Evolutionary conservation across 495 filamentous ascomycete genomes (phyloP), one percentile per base, ranked within the genome.

Genomic region (Lasiosphaeriaceae sp.): DNA sequence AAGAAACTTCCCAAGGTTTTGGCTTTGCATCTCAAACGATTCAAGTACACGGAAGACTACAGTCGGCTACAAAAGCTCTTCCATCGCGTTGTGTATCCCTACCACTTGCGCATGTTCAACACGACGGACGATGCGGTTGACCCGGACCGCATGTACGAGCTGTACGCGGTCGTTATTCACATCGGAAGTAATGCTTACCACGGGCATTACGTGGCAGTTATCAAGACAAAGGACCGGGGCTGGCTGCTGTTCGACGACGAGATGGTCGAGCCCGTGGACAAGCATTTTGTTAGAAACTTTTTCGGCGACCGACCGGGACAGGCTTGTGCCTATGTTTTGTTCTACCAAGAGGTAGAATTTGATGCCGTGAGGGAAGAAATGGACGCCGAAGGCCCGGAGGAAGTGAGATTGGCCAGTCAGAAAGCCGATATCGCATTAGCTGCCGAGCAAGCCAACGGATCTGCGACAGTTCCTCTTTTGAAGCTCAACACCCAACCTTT

Each of bases 221-320:
- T 98, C 77, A 98, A 98, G 71, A 98, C 94, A 1, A 85, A 96
- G 66, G 93, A 97, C 67, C 83, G 89, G 20, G 94, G 94, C 23
- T 98, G 94, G 94, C 69, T 98, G 52, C 74, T 98, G 3, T 98
- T 98, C 60, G 94, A 98, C 62, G 94, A 98, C 69, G 94, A 98
- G 75, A 88, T 97, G 81, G 94, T 98, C 12, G 94, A 97, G 67
- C 94, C 95, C 0, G 94, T 98, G 6, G 91, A 97, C 66, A 96
- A 96, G 68, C 86, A 85, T 65, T 98, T 94, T 67, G 95, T 98
- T n/a, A 82, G 85, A 51, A 97, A 96, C 66, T 98, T 97, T 74
- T 98, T 98, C 66, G 94, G 94, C 23, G 94, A 96, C 65, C 87
- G 88, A 59, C 88, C 90, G 16, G 90, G 90, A 1, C 80, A 92